A percentile compares a stretch with the other conserved stretches of the same genome.
phyloP scores from a whole-genome alignment of 257 asterid genomes.

The Solanum chmielewskii region DNA sequence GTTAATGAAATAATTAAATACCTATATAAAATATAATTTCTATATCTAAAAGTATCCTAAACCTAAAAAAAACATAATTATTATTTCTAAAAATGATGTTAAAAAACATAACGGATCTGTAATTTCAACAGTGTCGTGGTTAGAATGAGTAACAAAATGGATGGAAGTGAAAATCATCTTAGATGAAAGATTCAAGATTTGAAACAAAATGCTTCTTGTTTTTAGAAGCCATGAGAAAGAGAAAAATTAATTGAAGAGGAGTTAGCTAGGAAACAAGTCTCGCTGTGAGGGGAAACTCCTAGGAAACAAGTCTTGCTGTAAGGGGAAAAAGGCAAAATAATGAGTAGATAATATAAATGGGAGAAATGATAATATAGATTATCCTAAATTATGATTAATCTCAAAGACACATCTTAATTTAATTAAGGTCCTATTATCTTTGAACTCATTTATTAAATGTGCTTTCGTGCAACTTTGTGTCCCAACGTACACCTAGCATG shows the following conservation, averaged over 20 bases:
- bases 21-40: neutral
- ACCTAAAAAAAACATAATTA: neutral
- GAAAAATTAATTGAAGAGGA: neutral
- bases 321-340: neutral
- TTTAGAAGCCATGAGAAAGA: neutral
- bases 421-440: too few species aligned
- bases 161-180: neutral
- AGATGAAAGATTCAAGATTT: neutral
- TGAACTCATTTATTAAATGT: too few species aligned
- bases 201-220: neutral
- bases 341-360: neutral
- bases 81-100: neutral
- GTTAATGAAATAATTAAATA: neutral
- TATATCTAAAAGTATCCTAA: neutral
- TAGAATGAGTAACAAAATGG: neutral
- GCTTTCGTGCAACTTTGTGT: too few species aligned
- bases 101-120: neutral
- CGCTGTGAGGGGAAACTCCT: too few species aligned
- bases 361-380: too few species aligned
- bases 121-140: neutral
- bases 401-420: too few species aligned
- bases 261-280: neutral
- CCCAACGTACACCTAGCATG: too few species aligned
- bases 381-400: too few species aligned
- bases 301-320: too few species aligned